These are phyloP conservation scores for Cladorrhinum sp. DNA, from an alignment of 2,329 filamentous ascomycete species.

Conservation along the genomic window DNA sequence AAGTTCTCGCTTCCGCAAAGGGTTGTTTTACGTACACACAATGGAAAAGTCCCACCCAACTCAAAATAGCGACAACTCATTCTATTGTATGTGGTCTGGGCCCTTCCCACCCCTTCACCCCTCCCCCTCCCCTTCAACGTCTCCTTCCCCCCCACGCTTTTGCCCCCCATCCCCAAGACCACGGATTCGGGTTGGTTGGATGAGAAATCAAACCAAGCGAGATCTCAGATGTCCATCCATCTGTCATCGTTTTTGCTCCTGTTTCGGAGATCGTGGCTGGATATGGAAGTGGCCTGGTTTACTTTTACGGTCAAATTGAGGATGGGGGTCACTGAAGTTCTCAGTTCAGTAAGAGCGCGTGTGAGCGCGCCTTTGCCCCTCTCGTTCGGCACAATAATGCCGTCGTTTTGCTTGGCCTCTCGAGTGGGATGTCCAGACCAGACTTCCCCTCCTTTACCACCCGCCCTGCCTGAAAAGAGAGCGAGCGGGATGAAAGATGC, in stretches of 20 bases:
- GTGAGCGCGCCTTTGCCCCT: background rate
- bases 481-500: background rate
- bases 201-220: slow-evolving; percentile 10
- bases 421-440: background rate
- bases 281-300: background rate
- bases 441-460: background rate
- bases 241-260: background rate
- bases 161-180: slow-evolving; percentile 11
- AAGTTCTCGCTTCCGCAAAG: background rate
- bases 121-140: background rate
- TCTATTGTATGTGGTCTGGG: too few species aligned
- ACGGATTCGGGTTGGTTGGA: slow-evolving; percentile 15
- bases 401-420: background rate
- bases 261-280: background rate
- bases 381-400: background rate
- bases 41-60: background rate
- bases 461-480: background rate
- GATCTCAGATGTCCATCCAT: background rate
- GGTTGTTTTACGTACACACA: slow-evolving; percentile 6
- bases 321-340: background rate
- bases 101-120: too few species aligned
- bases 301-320: background rate
- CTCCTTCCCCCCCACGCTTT: slow-evolving; percentile 7
- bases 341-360: background rate
- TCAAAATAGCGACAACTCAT: slow-evolving; percentile 5